Evolutionary conservation across 2,329 filamentous ascomycete genomes (phyloP).

Genomic region (Pseudocercospora pini-densiflorae): DNA sequence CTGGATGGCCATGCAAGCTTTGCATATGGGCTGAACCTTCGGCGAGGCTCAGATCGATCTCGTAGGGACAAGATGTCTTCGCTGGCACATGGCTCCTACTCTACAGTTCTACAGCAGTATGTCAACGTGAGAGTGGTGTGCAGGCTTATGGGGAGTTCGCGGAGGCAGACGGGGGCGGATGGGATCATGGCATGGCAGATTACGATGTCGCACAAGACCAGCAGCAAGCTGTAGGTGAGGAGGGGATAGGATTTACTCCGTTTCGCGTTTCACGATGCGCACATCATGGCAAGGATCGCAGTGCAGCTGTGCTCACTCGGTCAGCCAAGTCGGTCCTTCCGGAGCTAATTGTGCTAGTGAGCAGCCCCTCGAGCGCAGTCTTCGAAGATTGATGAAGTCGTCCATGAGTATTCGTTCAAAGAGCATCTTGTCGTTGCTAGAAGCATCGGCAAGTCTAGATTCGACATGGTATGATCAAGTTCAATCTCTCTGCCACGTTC

Average conservation of each 20-base stretch:
- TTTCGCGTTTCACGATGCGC: constrained; percentile 5
- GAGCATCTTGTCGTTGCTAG: neutral
- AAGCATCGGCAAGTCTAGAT: neutral
- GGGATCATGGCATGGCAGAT: constrained; percentile 7
- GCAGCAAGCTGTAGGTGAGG: neutral
- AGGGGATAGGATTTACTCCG: neutral
- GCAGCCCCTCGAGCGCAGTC: neutral
- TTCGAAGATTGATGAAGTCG: neutral
- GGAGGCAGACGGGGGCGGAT: constrained; percentile 5
- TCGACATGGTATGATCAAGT: neutral
- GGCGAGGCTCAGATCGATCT: neutral
- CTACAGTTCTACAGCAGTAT: neutral
- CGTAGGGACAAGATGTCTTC: neutral
- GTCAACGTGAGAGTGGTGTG: neutral
- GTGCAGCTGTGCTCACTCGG: neutral
- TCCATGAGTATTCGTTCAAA: neutral
- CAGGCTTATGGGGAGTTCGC: neutral
- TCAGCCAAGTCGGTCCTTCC: neutral
- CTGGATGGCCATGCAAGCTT: constrained; percentile 3
- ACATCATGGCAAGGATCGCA: constrained; percentile 2
- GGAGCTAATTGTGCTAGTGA: neutral
- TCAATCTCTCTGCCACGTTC: constrained; percentile 1
- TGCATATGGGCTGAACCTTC: constrained; percentile 16
- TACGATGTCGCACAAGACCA: constrained; percentile 8
- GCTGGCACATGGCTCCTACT: neutral